Evolutionary conservation across 495 filamentous ascomycete species (phyloP).

Genomic region (Neurospora tetraspora): DNA sequence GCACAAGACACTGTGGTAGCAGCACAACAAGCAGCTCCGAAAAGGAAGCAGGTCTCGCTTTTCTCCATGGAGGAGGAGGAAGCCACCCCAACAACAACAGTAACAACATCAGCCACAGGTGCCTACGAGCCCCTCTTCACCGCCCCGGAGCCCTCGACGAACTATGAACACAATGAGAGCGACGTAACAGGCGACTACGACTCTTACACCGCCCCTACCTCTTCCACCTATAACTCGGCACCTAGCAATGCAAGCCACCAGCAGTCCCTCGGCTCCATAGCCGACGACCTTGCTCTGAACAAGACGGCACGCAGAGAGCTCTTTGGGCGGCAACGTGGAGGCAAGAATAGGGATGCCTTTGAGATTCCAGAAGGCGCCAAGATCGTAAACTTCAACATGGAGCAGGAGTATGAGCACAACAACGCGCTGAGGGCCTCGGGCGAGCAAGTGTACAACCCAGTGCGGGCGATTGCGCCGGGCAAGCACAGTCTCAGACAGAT

Average conservation of each 20-base stretch:
- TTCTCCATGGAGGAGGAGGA: slow-evolving; percentile 35
- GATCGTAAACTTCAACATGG: slow-evolving; percentile 75
- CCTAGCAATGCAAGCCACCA: not conserved
- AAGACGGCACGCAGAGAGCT: slow-evolving; percentile 66
- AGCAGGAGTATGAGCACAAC: slow-evolving; percentile 75
- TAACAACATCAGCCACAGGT: slow-evolving; percentile 10
- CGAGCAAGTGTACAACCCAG: slow-evolving; percentile 66
- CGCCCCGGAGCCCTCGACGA: not conserved
- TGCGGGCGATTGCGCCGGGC: slow-evolving; percentile 73
- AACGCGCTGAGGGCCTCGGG: slow-evolving; percentile 59
- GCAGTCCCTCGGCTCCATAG: slow-evolving; percentile 53
- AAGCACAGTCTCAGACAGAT: slow-evolving; percentile 84
- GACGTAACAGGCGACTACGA: slow-evolving; percentile 24
- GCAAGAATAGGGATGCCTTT: slow-evolving; percentile 14
- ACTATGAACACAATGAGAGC: slow-evolving; percentile 1
- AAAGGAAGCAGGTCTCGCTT: slow-evolving; percentile 31
- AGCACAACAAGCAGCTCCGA: slow-evolving; percentile 16
- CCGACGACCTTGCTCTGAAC: slow-evolving; percentile 65
- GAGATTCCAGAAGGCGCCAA: slow-evolving; percentile 28
- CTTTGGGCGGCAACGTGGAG: slow-evolving; percentile 49
- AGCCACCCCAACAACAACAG: not conserved
- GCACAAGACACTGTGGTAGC: not conserved
- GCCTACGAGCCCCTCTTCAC: slow-evolving; percentile 35
- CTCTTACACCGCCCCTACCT: slow-evolving; percentile 11
- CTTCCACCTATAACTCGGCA: slow-evolving; percentile 7